These are phyloP conservation scores for Helichrysum umbraculigerum DNA, from an alignment of 129 eudicot species.

Conservation along the genomic window DNA sequence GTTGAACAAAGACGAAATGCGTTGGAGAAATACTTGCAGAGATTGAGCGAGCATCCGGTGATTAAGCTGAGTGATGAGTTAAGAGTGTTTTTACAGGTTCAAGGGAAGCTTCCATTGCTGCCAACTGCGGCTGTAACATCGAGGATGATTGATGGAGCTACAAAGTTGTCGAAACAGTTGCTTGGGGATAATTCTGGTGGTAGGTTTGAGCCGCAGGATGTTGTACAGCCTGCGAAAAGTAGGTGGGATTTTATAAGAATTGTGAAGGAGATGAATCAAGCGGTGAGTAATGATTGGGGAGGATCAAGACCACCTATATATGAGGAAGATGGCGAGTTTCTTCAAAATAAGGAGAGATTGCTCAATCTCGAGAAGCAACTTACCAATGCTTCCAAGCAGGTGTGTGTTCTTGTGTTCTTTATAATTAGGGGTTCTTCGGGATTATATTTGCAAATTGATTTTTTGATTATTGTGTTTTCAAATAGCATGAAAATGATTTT, in stretches of 20 bases:
- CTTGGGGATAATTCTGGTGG: constrained; percentile 54
- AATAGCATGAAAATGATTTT: not conserved
- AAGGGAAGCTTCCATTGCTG: constrained; percentile 72
- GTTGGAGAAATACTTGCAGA: constrained; percentile 80
- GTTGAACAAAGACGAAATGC: constrained; percentile 80
- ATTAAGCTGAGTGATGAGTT: constrained; percentile 80
- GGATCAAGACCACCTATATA: constrained; percentile 45
- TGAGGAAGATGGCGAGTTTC: constrained; percentile 79
- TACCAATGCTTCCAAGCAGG: constrained; percentile 72
- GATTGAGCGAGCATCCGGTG: constrained; percentile 66
- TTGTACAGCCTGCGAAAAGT: constrained; percentile 77
- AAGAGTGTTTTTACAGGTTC: constrained; percentile 83
- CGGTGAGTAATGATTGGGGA: constrained; percentile 81
- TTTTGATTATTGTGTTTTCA: not conserved
- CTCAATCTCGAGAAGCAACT: constrained; percentile 70
- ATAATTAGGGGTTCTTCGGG: not conserved
- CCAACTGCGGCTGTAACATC: constrained; percentile 65
- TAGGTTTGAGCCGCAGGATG: constrained; percentile 61
- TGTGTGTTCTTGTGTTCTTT: constrained; percentile 13
- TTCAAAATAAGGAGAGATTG: constrained; percentile 68
- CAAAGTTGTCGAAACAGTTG: constrained; percentile 72
- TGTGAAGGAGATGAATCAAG: constrained; percentile 85
- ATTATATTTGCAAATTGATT: not conserved
- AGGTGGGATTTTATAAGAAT: constrained; percentile 85
- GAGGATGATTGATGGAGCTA: constrained; percentile 87